Conservation (phyloP, 2,329 filamentous ascomycete genomes). For the Claviceps fusiformis region DNA sequence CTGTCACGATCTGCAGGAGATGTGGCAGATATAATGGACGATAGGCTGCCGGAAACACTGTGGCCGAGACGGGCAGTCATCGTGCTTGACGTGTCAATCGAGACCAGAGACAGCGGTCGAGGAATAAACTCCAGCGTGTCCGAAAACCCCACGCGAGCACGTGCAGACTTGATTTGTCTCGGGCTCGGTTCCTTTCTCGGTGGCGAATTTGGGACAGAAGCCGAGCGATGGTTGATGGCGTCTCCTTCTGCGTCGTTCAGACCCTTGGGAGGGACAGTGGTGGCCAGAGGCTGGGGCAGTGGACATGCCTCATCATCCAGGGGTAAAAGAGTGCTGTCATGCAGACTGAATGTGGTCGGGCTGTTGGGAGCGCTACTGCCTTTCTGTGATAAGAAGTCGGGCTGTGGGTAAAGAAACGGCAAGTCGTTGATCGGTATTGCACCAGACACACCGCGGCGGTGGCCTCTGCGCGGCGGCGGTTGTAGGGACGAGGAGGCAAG, state of each 20-base stretch:
- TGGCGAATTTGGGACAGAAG: constrained; percentile 4
- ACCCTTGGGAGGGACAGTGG: neutral
- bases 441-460: constrained; percentile 57
- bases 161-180: constrained; percentile 23
- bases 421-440: constrained; percentile 79
- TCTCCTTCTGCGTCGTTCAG: neutral
- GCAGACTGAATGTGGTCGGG: constrained; percentile 32
- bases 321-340: constrained; percentile 13
- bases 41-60: constrained; percentile 66
- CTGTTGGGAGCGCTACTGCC: constrained; percentile 53
- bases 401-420: constrained; percentile 50
- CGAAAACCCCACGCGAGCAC: constrained; percentile 66
- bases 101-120: constrained; percentile 69
- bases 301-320: constrained; percentile 4
- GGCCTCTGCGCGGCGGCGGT: constrained; percentile 40
- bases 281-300: constrained; percentile 5
- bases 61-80: constrained; percentile 56
- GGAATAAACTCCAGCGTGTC: constrained; percentile 75
- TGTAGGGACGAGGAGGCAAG: constrained; percentile 42
- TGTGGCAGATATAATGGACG: constrained; percentile 56
- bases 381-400: constrained; percentile 34
- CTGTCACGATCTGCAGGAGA: constrained; percentile 27
- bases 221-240: constrained; percentile 2
- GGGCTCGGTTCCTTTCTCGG: constrained; percentile 7
- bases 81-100: constrained; percentile 71